These are phyloP conservation scores for Bothriochloa decipiens DNA, from an alignment of 176 grass and related monocot genomes.

Conservation along the genomic window DNA sequence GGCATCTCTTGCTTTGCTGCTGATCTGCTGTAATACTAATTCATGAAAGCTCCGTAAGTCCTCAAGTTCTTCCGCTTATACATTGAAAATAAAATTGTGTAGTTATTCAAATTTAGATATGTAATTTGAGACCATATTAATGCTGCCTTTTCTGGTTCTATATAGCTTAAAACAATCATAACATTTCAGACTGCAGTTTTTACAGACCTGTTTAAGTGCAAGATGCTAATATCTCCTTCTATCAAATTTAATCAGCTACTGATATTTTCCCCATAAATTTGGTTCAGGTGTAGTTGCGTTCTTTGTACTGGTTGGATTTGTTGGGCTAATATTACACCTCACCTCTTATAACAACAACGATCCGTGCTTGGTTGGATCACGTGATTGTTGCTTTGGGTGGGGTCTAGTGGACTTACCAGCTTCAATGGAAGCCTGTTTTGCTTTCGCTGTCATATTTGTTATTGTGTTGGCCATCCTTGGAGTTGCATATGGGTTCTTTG, in stretches of 20 bases:
- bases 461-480: constrained; percentile 78
- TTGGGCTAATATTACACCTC: constrained; percentile 77
- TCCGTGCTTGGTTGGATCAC: constrained; percentile 68
- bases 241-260: neutral
- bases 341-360: constrained; percentile 65
- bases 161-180: neutral
- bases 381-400: constrained; percentile 76
- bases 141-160: neutral
- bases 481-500: constrained; percentile 78
- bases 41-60: neutral
- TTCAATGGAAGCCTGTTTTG: constrained; percentile 84
- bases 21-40: neutral
- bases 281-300: constrained; percentile 76
- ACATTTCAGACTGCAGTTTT: neutral
- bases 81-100: neutral
- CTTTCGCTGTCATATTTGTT: constrained; percentile 78
- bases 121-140: neutral
- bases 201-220: neutral
- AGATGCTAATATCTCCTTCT: neutral
- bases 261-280: constrained; percentile 14
- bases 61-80: constrained; percentile 9
- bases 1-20: neutral
- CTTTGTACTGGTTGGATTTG: constrained; percentile 79
- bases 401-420: constrained; percentile 69
- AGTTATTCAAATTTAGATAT: constrained; percentile 7